A percentile compares a stretch with the other conserved stretches of the same genome.
Evolutionary conservation across 352 stramenopile genomes (phyloP).

Genomic region (Pythium utonaiense): DNA sequence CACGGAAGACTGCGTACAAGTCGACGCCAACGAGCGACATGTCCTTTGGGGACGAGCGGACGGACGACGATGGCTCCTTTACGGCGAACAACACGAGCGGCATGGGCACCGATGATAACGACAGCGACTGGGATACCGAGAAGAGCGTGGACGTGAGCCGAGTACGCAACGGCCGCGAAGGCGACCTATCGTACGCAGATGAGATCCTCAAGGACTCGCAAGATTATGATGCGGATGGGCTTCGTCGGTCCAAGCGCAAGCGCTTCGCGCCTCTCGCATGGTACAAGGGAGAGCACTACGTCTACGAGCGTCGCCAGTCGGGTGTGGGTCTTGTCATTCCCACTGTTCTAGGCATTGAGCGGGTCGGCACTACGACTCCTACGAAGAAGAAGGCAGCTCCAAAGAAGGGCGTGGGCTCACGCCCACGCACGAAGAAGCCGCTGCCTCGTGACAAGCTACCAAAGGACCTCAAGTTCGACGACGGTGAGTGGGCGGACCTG

Average conservation of each 20-base stretch:
- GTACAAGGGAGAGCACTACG: slow-evolving; percentile 87
- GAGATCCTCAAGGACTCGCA: slow-evolving; percentile 49
- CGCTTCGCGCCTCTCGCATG: slow-evolving; percentile 84
- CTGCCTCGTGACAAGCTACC: slow-evolving; percentile 47
- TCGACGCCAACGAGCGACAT: slow-evolving; percentile 37
- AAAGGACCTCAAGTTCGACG: slow-evolving; percentile 43
- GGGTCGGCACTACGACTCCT: slow-evolving; percentile 52
- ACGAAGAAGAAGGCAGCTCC: slow-evolving; percentile 34
- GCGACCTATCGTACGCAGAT: slow-evolving; percentile 33
- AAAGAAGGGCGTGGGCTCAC: slow-evolving; percentile 24
- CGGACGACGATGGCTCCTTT: slow-evolving; percentile 64
- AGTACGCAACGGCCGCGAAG: slow-evolving; percentile 16
- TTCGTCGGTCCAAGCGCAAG: slow-evolving; percentile 72
- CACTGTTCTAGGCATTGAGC: slow-evolving; percentile 70
- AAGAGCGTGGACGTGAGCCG: slow-evolving; percentile 20
- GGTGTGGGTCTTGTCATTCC: slow-evolving; percentile 80
- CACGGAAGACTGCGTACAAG: slow-evolving; percentile 50
- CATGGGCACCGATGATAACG: slow-evolving; percentile 42
- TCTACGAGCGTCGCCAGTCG: slow-evolving; percentile 79
- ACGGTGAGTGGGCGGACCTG: slow-evolving; percentile 70
- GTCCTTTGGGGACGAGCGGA: slow-evolving; percentile 45
- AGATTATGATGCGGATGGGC: slow-evolving; percentile 32
- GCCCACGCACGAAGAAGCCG: slow-evolving; percentile 29
- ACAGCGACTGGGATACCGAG: slow-evolving; percentile 45
- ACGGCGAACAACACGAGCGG: slow-evolving; percentile 30